Evolutionary conservation across 345 rosid species (phyloP).

Genomic region (Cardiospermum halicacabum): DNA sequence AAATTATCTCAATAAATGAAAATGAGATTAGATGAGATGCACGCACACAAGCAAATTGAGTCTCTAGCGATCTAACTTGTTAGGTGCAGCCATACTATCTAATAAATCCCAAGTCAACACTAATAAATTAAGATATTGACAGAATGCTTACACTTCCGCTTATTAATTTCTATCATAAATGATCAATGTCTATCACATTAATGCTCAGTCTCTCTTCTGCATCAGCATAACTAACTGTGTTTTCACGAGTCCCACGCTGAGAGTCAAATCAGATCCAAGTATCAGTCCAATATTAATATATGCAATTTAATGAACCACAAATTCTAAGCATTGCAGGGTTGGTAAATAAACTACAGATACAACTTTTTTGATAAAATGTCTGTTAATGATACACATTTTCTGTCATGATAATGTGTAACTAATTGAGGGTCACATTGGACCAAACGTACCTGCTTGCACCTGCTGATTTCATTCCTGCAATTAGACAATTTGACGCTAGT

Average conservation of each 20-base stretch:
- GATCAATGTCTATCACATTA: too few relatives aligned
- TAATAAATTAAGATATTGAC: neutral
- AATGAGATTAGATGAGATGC: too few relatives aligned
- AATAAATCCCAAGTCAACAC: neutral
- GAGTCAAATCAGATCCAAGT: slow-evolving; percentile 1
- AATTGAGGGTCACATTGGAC: neutral
- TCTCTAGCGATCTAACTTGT: neutral
- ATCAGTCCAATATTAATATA: too few relatives aligned
- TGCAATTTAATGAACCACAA: neutral
- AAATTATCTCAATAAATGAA: neutral
- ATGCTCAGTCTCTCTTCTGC: too few relatives aligned
- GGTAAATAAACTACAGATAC: neutral
- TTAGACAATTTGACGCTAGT: neutral
- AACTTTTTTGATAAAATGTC: neutral
- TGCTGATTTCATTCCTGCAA: slow-evolving; percentile 3
- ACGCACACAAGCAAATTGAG: too few relatives aligned
- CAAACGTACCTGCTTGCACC: neutral
- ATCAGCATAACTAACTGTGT: too few relatives aligned
- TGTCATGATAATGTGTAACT: neutral
- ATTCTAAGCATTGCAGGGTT: neutral
- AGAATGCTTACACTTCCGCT: neutral
- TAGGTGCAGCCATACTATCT: neutral
- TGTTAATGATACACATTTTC: neutral
- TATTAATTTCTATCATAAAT: neutral
- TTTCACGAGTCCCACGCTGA: too few relatives aligned